These are phyloP conservation scores for Tulasnella sp. DNA, from an alignment of 768 basidiomycete species.

Conservation along the genomic window DNA sequence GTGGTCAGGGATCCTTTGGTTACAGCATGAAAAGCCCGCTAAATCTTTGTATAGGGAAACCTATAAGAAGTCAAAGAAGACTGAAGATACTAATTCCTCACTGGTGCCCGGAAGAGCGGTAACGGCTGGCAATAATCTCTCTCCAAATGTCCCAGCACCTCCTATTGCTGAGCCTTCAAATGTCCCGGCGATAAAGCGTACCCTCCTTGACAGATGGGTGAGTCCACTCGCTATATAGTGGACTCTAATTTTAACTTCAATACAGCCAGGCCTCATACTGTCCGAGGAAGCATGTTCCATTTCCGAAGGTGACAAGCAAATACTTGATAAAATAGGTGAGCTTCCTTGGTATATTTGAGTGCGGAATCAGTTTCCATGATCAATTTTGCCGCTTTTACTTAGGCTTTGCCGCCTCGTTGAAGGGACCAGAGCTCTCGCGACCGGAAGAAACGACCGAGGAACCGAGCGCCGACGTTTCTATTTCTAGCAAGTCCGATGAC, in stretches of 20 bases:
- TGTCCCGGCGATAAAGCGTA: background rate
- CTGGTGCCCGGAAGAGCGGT: background rate
- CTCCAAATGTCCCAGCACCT: background rate
- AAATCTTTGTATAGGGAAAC: background rate
- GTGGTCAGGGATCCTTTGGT: background rate
- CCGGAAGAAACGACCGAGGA: background rate
- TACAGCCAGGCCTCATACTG: background rate
- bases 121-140: background rate
- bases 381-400: background rate
- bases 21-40: background rate
- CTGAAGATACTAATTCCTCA: background rate
- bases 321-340: background rate
- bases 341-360: background rate
- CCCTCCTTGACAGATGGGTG: background rate
- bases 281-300: background rate
- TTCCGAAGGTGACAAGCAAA: background rate
- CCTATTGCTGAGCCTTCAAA: background rate
- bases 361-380: background rate
- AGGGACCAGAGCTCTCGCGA: background rate
- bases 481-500: background rate
- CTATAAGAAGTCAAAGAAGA: background rate
- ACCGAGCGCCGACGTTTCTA: background rate
- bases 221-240: background rate
- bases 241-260: background rate
- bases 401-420: background rate